Conservation (phyloP, 2,329 filamentous ascomycete genomes). For the Ciborinia camelliae region DNA sequence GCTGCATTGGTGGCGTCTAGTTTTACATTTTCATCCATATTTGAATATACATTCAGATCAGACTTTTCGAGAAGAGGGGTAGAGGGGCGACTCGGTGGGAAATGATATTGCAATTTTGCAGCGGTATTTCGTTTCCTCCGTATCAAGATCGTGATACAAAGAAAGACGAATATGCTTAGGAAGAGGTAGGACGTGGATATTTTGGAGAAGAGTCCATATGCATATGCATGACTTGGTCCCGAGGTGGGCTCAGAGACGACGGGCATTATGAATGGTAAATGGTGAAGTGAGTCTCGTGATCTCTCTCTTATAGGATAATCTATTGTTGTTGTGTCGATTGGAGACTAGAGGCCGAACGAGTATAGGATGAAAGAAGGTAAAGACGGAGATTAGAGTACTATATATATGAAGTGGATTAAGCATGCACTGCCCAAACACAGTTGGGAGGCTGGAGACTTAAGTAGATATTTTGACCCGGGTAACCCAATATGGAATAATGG, state of each 20-base stretch:
- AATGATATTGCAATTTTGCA: conserved; percentile 2
- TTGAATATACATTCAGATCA: not conserved
- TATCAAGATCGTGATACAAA: conserved; percentile 19
- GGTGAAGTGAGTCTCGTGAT: conserved; percentile 4
- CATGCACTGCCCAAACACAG: conserved; percentile 8
- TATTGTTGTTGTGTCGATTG: not conserved
- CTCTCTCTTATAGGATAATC: not conserved
- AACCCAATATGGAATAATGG: not conserved
- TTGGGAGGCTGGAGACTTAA: conserved; percentile 20
- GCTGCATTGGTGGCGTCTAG: not conserved
- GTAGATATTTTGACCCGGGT: conserved; percentile 16
- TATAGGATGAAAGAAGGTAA: not conserved
- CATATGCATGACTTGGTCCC: not conserved
- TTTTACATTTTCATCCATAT: not conserved
- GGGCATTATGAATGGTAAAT: conserved; percentile 17
- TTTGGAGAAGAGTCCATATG: conserved; percentile 5
- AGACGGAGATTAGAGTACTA: not conserved
- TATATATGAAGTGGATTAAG: conserved; percentile 3
- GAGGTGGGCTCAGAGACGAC: conserved; percentile 18
- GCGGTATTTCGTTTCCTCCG: conserved; percentile 13
- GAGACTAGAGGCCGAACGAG: not conserved
- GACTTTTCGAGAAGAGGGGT: conserved; percentile 11
- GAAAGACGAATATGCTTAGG: conserved; percentile 20
- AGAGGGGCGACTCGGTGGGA: conserved; percentile 13
- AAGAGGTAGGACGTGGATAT: conserved; percentile 15